Conservation (phyloP, 2,329 filamentous ascomycete species). For the Ophiostoma himal-ulmi region DNA sequence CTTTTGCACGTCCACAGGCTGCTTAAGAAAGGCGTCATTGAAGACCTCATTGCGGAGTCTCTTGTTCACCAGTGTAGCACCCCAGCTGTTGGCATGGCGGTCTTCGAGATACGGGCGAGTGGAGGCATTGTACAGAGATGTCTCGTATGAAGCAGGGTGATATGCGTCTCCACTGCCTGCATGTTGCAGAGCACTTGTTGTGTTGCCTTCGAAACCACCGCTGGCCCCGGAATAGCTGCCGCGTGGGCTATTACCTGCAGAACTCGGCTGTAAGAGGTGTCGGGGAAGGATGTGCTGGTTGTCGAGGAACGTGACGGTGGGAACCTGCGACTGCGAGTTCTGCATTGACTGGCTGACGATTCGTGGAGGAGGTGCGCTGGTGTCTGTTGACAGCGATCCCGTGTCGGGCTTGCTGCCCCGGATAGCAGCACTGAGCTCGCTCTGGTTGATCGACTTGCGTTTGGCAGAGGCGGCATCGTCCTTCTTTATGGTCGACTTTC, state of each 20-base stretch:
- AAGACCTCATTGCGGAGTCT: slow-evolving; percentile 84
- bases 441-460: slow-evolving; percentile 35
- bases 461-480: slow-evolving; percentile 40
- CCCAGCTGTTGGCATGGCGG: slow-evolving; percentile 66
- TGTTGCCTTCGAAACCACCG: not conserved
- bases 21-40: slow-evolving; percentile 82
- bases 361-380: slow-evolving; percentile 32
- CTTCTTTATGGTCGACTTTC: slow-evolving; percentile 50
- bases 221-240: slow-evolving; percentile 17
- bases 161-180: not conserved
- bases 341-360: slow-evolving; percentile 71
- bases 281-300: slow-evolving; percentile 90
- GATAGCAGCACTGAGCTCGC: slow-evolving; percentile 26
- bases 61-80: slow-evolving; percentile 85
- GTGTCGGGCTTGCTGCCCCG: slow-evolving; percentile 23
- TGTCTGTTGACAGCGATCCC: not conserved
- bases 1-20: slow-evolving; percentile 73
- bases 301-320: slow-evolving; percentile 88
- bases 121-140: not conserved
- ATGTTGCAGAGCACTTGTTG: not conserved
- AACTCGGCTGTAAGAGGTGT: slow-evolving; percentile 61
- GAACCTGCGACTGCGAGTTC: slow-evolving; percentile 58
- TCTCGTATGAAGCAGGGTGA: not conserved
- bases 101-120: slow-evolving; percentile 45
- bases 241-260: slow-evolving; percentile 23